Percentiles rank a stretch among this genome's conserved stretches.
phyloP scores from a whole-genome alignment of 257 asterid species.

The Lycium ferocissimum region DNA sequence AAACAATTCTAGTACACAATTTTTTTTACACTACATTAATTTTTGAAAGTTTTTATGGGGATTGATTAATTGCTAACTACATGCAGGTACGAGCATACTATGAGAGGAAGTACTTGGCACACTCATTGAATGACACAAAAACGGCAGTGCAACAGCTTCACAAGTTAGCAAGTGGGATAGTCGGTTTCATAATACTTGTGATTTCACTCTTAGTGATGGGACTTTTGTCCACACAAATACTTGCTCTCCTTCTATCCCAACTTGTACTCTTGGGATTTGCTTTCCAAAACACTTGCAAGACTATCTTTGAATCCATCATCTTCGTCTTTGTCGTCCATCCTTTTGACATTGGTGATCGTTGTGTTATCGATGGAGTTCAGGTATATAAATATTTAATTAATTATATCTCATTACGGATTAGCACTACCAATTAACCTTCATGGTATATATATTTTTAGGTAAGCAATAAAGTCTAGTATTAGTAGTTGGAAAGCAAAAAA shows the following conservation, averaged over 20 bases:
- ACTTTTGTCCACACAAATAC: slow-evolving; percentile 56
- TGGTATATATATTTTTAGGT: too few species aligned
- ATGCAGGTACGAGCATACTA: slow-evolving; percentile 60
- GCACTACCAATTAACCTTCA: too few species aligned
- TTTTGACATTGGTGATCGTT: slow-evolving; percentile 72
- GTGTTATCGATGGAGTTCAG: slow-evolving; percentile 73
- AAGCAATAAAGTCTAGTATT: too few species aligned
- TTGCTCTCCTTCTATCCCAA: slow-evolving; percentile 62
- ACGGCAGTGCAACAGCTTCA: slow-evolving; percentile 73
- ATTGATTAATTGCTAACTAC: too few species aligned
- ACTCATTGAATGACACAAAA: slow-evolving; percentile 67
- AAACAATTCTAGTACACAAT: too few species aligned
- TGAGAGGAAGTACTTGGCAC: slow-evolving; percentile 66
- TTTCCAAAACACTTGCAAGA: slow-evolving; percentile 75
- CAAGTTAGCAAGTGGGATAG: slow-evolving; percentile 60
- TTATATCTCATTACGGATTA: too few species aligned
- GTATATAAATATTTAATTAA: slow-evolving; percentile 36
- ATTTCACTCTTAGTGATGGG: slow-evolving; percentile 56
- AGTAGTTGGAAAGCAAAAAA: too few species aligned
- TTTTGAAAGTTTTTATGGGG: too few species aligned
- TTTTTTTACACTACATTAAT: too few species aligned
- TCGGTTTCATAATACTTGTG: slow-evolving; percentile 47
- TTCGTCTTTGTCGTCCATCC: slow-evolving; percentile 77
- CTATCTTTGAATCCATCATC: slow-evolving; percentile 65
- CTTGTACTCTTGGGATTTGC: slow-evolving; percentile 64